These are phyloP conservation scores for Aspergillus thermomutatus DNA, from an alignment of 2,329 filamentous ascomycete species.

Conservation along the genomic window DNA sequence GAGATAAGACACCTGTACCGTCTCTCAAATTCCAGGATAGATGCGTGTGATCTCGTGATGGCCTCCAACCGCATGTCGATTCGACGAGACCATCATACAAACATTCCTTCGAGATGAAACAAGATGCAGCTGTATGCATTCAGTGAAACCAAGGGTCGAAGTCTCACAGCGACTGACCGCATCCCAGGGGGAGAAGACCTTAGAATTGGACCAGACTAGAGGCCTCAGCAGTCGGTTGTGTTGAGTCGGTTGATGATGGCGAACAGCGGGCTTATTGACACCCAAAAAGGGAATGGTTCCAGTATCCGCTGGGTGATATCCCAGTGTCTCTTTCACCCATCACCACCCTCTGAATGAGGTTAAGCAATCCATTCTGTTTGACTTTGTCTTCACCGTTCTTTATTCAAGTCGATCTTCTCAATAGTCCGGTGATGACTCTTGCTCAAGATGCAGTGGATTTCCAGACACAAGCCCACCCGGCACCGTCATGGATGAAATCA, in stretches of 20 bases:
- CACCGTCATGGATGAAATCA: neutral
- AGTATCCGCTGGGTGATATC: slow-evolving; percentile 1
- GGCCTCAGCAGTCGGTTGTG: neutral
- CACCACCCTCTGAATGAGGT: slow-evolving; percentile 4
- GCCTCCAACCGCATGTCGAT: neutral
- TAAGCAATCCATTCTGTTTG: neutral
- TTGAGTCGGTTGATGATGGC: neutral
- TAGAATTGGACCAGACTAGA: neutral
- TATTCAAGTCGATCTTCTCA: slow-evolving; percentile 10
- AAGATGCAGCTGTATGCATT: neutral
- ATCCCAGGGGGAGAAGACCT: neutral
- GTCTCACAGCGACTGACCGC: neutral
- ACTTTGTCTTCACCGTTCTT: slow-evolving; percentile 7
- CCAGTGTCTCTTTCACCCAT: neutral
- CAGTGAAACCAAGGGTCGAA: neutral
- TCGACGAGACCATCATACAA: neutral
- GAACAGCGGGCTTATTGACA: slow-evolving; percentile 22
- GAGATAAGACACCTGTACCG: neutral
- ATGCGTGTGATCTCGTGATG: neutral
- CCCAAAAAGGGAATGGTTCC: slow-evolving; percentile 17
- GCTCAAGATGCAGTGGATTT: neutral
- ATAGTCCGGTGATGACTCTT: slow-evolving; percentile 11
- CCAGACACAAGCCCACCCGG: slow-evolving; percentile 6
- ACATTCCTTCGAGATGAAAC: neutral
- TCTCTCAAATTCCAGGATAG: neutral